Evolutionary conservation across 768 basidiomycete species (phyloP).

Genomic region (Tylopilus balloui): DNA sequence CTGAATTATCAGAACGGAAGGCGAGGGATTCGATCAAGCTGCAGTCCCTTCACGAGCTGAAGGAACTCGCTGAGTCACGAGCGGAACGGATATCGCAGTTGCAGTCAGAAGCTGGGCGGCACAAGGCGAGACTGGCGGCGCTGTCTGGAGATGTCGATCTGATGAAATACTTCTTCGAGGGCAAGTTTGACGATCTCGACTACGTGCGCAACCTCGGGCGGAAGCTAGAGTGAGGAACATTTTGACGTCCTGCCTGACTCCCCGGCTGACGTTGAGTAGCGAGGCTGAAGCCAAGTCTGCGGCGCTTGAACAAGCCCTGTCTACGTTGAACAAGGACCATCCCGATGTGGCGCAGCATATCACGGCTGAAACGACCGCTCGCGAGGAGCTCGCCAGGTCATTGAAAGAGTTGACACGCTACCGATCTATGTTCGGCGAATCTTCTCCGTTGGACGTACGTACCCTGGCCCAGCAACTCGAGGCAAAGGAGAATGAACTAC

Average conservation of each 20-base stretch:
- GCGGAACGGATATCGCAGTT: constrained; percentile 70
- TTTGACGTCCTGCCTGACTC: neutral
- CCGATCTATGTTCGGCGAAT: constrained; percentile 58
- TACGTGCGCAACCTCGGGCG: constrained; percentile 52
- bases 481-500: constrained; percentile 65
- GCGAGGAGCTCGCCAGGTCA: constrained; percentile 43
- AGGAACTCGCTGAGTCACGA: constrained; percentile 59
- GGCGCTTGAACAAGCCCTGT: constrained; percentile 51
- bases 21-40: constrained; percentile 57
- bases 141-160: constrained; percentile 65
- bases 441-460: constrained; percentile 47
- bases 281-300: constrained; percentile 45
- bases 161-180: constrained; percentile 62
- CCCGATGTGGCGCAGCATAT: constrained; percentile 52
- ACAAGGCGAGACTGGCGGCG: constrained; percentile 76
- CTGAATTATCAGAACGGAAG: constrained; percentile 66
- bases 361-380: constrained; percentile 45
- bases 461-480: constrained; percentile 52
- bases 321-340: constrained; percentile 41
- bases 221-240: constrained; percentile 48
- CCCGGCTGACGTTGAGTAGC: constrained; percentile 35
- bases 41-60: constrained; percentile 59
- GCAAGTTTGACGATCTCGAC: constrained; percentile 45
- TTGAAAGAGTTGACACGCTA: constrained; percentile 55
- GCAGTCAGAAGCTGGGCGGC: constrained; percentile 65